phyloP scores from a whole-genome alignment of 2,329 filamentous ascomycete genomes.

The Gnomoniopsis smithogilvyi region DNA sequence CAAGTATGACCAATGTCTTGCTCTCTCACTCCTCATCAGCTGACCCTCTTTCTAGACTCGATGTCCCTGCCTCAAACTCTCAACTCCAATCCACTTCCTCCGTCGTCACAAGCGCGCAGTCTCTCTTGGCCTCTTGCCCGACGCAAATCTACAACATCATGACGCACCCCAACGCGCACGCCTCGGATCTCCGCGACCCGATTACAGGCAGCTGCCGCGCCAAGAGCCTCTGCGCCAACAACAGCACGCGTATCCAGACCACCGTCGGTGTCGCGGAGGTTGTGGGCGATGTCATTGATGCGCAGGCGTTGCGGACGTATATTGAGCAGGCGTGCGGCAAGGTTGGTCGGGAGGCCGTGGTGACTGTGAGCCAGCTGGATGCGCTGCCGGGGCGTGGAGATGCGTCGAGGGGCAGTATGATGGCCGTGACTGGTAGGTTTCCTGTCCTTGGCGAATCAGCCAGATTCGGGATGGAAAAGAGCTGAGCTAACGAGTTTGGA shows the following conservation, averaged over 20 bases:
- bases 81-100: constrained; percentile 49
- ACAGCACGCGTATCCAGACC: constrained; percentile 30
- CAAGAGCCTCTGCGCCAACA: constrained; percentile 45
- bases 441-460: not conserved
- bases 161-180: constrained; percentile 70
- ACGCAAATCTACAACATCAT: constrained; percentile 76
- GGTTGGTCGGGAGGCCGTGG: constrained; percentile 27
- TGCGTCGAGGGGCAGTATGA: constrained; percentile 41
- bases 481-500: constrained; percentile 14
- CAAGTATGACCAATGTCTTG: constrained; percentile 54
- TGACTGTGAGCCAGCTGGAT: constrained; percentile 39
- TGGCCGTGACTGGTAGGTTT: constrained; percentile 47
- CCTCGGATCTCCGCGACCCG: constrained; percentile 60
- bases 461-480: constrained; percentile 19
- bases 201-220: constrained; percentile 45
- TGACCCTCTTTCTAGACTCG: constrained; percentile 24
- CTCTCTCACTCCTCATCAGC: constrained; percentile 1
- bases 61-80: constrained; percentile 29
- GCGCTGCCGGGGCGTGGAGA: constrained; percentile 34
- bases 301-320: constrained; percentile 38
- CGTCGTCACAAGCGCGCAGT: constrained; percentile 39
- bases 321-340: constrained; percentile 45
- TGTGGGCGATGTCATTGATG: constrained; percentile 44
- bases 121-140: constrained; percentile 64
- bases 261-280: constrained; percentile 55